Base-by-base conservation (phyloP, 768 basidiomycete genomes). In the Pulveroboletus frians region DNA sequence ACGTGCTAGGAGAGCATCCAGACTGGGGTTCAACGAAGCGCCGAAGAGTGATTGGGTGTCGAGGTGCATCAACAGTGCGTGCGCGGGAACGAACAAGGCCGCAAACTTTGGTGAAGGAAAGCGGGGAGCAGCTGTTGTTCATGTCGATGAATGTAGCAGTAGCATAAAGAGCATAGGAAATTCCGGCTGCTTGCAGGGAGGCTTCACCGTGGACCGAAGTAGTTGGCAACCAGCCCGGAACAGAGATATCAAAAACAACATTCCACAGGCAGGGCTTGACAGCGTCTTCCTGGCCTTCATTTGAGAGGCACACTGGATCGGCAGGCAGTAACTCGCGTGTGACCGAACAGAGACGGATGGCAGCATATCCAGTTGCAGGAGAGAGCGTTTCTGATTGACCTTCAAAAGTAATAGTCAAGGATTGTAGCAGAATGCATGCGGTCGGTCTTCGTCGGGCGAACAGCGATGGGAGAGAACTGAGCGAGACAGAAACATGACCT, bases 141-240 rank as follows among this genome's bases (percentile, higher is more conserved):
- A 75, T 45, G 47, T 73, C 67, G 23, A 72, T 55, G 57, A 81
- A 83, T 53, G 77, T 80, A 9, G 84, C 86, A 21, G 78, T 78
- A 14, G 87, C 85, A 54, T 77, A 79, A 23, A 92, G 72, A 17
- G 74, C 71, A 61, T 92, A 92, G 46, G 75, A 76, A 6, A 80
- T 78, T 18, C 85, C 85, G 30, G 76, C 60, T 11, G 73, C 73
- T 17, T 75, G 73, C n/a, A 59, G 39, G 9, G 54, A 58, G 6
- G 58, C 56, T 14, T 74, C 64, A 21, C 82, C 80, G 50, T 80
- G 76, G 3, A 45, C 58, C 21, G 79, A 71, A 14, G 80, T 75
- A 2, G 76, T 73, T 8, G 92, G 92, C 3, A 96, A 75, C 93
- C 93, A 95, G 15, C 92, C 93, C 5, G 92, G 92, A n/a, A 94